A percentile compares a stretch with the other conserved stretches of the same genome.
Evolutionary conservation across 108 stramenopile genomes (phyloP).

Genomic region (Nannochloropsis oceanica): DNA sequence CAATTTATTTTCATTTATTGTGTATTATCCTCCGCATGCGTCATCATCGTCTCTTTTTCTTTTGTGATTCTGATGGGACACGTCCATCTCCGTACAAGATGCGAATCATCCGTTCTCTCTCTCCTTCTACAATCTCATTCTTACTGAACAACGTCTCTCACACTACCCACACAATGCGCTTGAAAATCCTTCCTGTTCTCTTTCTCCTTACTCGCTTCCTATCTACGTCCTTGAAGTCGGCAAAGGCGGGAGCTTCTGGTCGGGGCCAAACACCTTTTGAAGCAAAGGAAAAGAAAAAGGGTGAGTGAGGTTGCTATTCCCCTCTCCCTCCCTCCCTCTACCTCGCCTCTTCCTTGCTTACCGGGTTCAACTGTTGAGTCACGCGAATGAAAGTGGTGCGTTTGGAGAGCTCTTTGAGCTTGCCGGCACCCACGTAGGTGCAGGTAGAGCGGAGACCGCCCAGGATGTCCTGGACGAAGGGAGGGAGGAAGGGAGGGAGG

Average conservation of each 20-base stretch:
- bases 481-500: not conserved
- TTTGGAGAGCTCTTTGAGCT: conserved; percentile 40
- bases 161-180: too few species aligned
- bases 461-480: conserved; percentile 27
- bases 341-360: not conserved
- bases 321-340: not conserved
- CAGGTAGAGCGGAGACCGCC: conserved; percentile 43
- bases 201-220: too few species aligned
- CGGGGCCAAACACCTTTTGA: not conserved
- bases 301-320: not conserved
- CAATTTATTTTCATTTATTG: too few species aligned
- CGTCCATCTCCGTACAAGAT: too few species aligned
- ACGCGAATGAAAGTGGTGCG: conserved; percentile 44
- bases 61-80: too few species aligned
- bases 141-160: too few species aligned
- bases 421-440: conserved; percentile 44
- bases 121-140: too few species aligned
- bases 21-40: too few species aligned
- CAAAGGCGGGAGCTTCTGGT: not conserved
- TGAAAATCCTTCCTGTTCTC: too few species aligned
- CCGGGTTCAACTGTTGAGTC: conserved; percentile 40
- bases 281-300: not conserved
- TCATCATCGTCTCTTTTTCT: too few species aligned
- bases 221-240: too few species aligned
- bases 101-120: too few species aligned